Base-by-base conservation (phyloP, 2,329 filamentous ascomycete genomes). In the Penicillium thymicola region DNA sequence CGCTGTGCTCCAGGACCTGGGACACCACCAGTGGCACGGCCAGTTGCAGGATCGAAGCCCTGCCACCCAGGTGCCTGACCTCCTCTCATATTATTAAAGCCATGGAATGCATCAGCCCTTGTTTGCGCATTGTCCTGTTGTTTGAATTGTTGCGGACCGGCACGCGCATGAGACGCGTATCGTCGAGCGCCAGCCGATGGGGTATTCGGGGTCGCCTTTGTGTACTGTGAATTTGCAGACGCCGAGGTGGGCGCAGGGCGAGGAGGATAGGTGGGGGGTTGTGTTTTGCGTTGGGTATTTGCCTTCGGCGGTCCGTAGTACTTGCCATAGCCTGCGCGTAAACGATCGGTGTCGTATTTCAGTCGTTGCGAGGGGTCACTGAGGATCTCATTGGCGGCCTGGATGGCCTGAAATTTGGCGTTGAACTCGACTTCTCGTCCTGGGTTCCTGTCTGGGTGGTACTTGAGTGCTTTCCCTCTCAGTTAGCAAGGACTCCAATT, bases 361-460 rank as follows among this genome's bases (percentile, higher is more conserved):
- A 78, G 69, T 59, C 85, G 82, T 63, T 79, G 76, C n/a, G 76
- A 74, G 2, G 82, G 75, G 65, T 88, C 85, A 61, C 78, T 81
- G 44, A 90, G 78, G 51, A 96, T 81, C 71, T 96, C 92, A 69
- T 95, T 87, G 23, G 92, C 92, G 5, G 89, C 85, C 73, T 95
- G 90, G 47, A 96, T 95, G 48, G 87, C 84, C 72, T 95, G 89
- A 68, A 96, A 96, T 68, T 90, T 89, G 32, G 88, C 81, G 63
- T 89, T 90, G 69, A 88, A 89, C 68, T 93, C 90, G 55, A 84
- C 76, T 75, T 96, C 91, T 68, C 84, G 85, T 50, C 92, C 92
- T 11, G 88, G 90, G 69, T 96, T 96, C 58, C 92, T 88, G 72
- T 96, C 92, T 8, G 92, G 92, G 69, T 96, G 92, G 68, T 89